Percentiles rank a stretch among this genome's conserved stretches.
Evolutionary conservation across 2,329 filamentous ascomycete genomes (phyloP).

Genomic region (Cladobotryum mycophilum): DNA sequence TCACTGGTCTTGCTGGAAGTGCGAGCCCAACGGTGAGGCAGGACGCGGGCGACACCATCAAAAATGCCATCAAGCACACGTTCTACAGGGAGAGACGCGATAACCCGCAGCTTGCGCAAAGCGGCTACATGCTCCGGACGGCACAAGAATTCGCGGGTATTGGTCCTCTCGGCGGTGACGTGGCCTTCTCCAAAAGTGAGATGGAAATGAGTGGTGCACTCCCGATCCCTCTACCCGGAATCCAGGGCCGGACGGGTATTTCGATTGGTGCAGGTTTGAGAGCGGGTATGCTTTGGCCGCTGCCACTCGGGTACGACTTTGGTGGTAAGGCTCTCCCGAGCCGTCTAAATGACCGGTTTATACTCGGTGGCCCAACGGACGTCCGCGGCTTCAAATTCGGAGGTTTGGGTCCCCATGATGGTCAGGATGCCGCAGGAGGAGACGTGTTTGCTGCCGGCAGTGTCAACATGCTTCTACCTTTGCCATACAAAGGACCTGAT

Average conservation of each 20-base stretch:
- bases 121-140: conserved; percentile 74
- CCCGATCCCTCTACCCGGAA: conserved; percentile 64
- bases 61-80: conserved; percentile 77
- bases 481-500: conserved; percentile 75
- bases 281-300: conserved; percentile 75
- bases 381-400: conserved; percentile 89
- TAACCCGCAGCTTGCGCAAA: conserved; percentile 74
- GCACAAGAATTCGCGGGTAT: conserved; percentile 80
- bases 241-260: conserved; percentile 65
- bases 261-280: conserved; percentile 78
- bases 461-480: conserved; percentile 75
- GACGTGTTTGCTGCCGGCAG: conserved; percentile 89
- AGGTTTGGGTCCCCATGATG: conserved; percentile 83
- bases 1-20: conserved; percentile 68
- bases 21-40: conserved; percentile 76
- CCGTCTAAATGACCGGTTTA: conserved; percentile 88
- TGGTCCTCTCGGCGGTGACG: conserved; percentile 78
- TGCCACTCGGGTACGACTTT: conserved; percentile 56
- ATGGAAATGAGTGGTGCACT: conserved; percentile 72
- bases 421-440: conserved; percentile 78
- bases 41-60: conserved; percentile 86
- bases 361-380: conserved; percentile 88
- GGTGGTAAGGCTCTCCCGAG: conserved; percentile 55
- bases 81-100: conserved; percentile 78
- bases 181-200: conserved; percentile 92